Evolutionary conservation across 352 stramenopile genomes (phyloP), one percentile per base, ranked within the genome.

Genomic region (Phytopythium mirpurense): DNA sequence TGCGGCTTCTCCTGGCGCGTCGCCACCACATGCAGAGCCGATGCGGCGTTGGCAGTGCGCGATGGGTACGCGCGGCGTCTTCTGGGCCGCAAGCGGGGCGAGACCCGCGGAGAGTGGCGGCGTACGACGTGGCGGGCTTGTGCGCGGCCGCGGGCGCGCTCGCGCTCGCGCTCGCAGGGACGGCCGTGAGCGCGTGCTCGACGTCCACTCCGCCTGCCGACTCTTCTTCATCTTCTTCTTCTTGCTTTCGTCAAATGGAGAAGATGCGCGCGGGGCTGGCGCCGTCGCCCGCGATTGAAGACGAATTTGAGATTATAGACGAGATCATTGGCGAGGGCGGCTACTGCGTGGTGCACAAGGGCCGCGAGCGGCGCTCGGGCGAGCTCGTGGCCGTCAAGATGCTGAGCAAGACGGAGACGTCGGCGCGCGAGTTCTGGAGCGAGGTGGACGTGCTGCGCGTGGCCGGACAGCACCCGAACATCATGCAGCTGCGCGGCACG

Each of bases 331-430:
- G 78, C 16, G 78, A 92, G 65, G 81, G 81, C 40, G 83, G 83
- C 49, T 93, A 88, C 57, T 90, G 83, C 52, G 78, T 89, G 7
- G 83, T 93, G 50, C 83, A 81, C 45, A 80, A 82, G 48, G 83
- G 73, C 31, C 54, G 85, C 11, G 74, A 93, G 44, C 76, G 70
- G 18, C 63, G 62, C 19, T 83, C 80, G n/a, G 70, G 74, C 10
- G 78, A 90, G 53, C 44, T 79, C n/a, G 80, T 91, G 31, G 83
- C 80, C 1, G 67, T 93, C 58, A 90, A 93, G 65, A 83, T 87
- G 59, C 64, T 93, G 32, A 81, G 70, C 68, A 93, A 93, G 64
- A 79, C 53, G 27, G 74, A 86, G 53, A 93, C 78, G 21, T 85
- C 76, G 18, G 77, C 78, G 21, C 65, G 80, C n/a, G 78, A 90